Base-by-base conservation (phyloP, 108 stramenopile species). In the Aureococcus anophagefferens region DNA sequence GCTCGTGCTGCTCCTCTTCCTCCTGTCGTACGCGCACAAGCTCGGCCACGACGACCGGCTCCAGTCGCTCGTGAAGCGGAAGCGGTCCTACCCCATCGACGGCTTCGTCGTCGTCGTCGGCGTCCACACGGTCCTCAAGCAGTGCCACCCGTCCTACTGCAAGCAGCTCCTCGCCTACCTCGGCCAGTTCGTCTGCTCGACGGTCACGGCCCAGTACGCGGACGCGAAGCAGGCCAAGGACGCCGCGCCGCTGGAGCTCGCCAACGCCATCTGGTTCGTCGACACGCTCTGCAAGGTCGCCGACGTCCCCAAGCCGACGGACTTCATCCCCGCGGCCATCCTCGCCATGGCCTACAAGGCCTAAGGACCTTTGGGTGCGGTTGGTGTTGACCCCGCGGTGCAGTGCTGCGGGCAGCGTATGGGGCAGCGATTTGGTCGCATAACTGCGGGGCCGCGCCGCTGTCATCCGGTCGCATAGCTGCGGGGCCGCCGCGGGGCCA, bases 21-120 rank as follows among this genome's bases (percentile, higher is more conserved):
- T 85, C 34, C 63, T 85, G 28, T 66, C 74, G 1, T 80, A 82
- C 33, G 64, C 76, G 14, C 77, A 76, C 45, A 80, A 83, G 45
- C 63, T 88, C 21, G 33, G 64, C 28, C 85, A 80, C 63, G 78
- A 86, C 65, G 45, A 67, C 0, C 74, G 78, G 34, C 81, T 83
- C 63, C 80, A 69, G 31, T 71, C 87, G 1, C 75, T 88, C 30
- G 70, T 81, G 33, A 71, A 76, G 51, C 59, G 63, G 28, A 81
- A 78, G 33, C 40, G 46, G 5, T 77, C 74, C 15, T 80, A 74
- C 36, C 65, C 82, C 33, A 67, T 87, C n/a, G 85, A 88, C 69
- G 87, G 87, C 44, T 81, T 76, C 72, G 82, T 85, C 5, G 35
- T 88, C 13, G 79, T 79, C 62, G 83, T 73, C 0, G 87, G 87